These are phyloP conservation scores for Carex arenaria DNA, from an alignment of 202 grass and related monocot genomes.

Conservation along the genomic window DNA sequence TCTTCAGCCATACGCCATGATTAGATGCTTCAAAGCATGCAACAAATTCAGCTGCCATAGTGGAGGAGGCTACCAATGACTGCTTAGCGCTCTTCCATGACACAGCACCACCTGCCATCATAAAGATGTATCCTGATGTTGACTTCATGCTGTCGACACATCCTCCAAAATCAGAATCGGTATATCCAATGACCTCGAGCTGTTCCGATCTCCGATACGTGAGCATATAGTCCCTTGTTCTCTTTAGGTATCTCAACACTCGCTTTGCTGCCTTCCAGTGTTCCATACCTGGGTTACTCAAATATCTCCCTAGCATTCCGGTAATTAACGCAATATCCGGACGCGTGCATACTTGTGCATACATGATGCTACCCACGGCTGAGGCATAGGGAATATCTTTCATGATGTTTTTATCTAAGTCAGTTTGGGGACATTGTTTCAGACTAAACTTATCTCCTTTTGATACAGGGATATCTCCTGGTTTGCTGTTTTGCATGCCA, in stretches of 20 bases:
- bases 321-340: too few relatives aligned
- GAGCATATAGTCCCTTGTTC: constrained; percentile 24
- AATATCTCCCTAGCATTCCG: background rate
- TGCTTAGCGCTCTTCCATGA: constrained; percentile 21
- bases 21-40: constrained; percentile 15
- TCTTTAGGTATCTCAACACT: constrained; percentile 14
- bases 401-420: too few relatives aligned
- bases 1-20: constrained; percentile 5
- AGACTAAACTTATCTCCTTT: too few relatives aligned
- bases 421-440: too few relatives aligned
- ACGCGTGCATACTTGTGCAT: too few relatives aligned
- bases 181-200: constrained; percentile 13
- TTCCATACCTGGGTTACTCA: background rate
- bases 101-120: constrained; percentile 1
- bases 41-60: constrained; percentile 13
- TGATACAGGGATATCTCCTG: too few relatives aligned
- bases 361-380: too few relatives aligned
- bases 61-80: background rate
- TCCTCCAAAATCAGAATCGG: background rate
- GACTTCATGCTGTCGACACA: background rate
- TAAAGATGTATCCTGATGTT: constrained; percentile 8
- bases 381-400: too few relatives aligned
- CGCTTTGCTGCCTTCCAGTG: background rate
- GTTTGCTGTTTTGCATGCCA: background rate
- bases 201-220: constrained; percentile 5